Evolutionary conservation across 2,329 filamentous ascomycete species (phyloP), one percentile per base, ranked within the genome.

Genomic region (Grosmannia huntii): DNA sequence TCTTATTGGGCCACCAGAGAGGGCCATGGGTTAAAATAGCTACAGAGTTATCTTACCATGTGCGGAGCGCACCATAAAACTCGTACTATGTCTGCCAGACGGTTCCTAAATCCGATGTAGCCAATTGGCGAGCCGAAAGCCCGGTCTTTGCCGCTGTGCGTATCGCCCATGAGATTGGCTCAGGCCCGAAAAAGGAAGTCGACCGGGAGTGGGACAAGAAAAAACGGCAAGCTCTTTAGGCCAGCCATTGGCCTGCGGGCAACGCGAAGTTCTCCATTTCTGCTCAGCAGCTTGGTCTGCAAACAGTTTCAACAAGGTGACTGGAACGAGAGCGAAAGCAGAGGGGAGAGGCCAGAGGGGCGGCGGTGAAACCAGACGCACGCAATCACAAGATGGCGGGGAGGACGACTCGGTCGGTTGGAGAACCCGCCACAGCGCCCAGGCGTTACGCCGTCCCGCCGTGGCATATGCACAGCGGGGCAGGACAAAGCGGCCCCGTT

Each of bases 41-140:
- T 31, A 16, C 31, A 10, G 31, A 33, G 5, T 33, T 33, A 33
- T 33, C 28, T 33, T 33, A 10, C 31, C 31, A 28, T 33, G 31
- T 33, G 31, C 31, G 31, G 31, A 33, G 31, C 31, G 31, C 31
- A 10, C 31, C 31, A 9, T 33, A 33, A 33, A 10, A 11, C 31
- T 33, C 31, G 31, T 33, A 33, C 31, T 10, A 33, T 33, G 31
- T 33, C 9, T 36, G 21, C 51, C 16, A 27, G 21, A 33, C 27
- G 16, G 25, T 57, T 44, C 56, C 57, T 36, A 52, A 55, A 53
- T 50, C 59, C 55, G 59, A 60, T 57, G 59, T 56, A 50, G 54
- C 62, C 62, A 63, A 63, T 63, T 56, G 59, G 33, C 44, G 25
- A 36, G 28, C 59, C 62, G 62, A 60, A 56, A 62, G 60, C 57